A percentile compares a stretch with the other conserved stretches of the same genome.
Evolutionary conservation across 352 stramenopile species (phyloP).

Genomic region (Globisporangium cederbergense): DNA sequence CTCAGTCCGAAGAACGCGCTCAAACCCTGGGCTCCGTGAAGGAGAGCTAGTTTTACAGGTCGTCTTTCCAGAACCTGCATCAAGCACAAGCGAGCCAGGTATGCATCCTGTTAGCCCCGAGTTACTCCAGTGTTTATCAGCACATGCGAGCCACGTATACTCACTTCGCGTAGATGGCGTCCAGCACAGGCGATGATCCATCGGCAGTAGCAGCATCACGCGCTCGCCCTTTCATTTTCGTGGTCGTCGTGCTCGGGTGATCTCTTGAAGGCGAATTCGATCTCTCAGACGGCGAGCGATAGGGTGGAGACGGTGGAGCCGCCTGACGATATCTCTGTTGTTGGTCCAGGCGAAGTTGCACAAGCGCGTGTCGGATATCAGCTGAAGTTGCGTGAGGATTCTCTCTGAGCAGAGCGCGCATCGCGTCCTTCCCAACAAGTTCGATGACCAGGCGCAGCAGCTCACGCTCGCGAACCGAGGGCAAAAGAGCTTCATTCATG

Average conservation of each 20-base stretch:
- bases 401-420: slow-evolving; percentile 13
- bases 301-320: not conserved
- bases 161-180: slow-evolving; percentile 20
- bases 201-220: not conserved
- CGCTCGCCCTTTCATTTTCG: not conserved
- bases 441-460: slow-evolving; percentile 27
- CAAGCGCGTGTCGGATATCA: slow-evolving; percentile 12
- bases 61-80: slow-evolving; percentile 14
- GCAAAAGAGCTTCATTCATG: not conserved
- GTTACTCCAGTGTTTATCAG: no score
- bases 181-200: slow-evolving; percentile 10
- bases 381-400: slow-evolving; percentile 5
- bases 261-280: slow-evolving; percentile 1
- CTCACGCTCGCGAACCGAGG: slow-evolving; percentile 15
- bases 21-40: not conserved
- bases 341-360: not conserved
- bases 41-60: not conserved
- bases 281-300: not conserved
- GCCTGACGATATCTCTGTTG: not conserved
- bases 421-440: slow-evolving; percentile 21
- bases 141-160: not conserved
- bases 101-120: not conserved
- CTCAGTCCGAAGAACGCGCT: no score
- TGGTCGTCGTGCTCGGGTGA: not conserved
- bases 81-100: not conserved